Evolutionary conservation across 2,329 filamentous ascomycete genomes (phyloP), one percentile per base, ranked within the genome.

Genomic region (Drechslerella coelobrocha): DNA sequence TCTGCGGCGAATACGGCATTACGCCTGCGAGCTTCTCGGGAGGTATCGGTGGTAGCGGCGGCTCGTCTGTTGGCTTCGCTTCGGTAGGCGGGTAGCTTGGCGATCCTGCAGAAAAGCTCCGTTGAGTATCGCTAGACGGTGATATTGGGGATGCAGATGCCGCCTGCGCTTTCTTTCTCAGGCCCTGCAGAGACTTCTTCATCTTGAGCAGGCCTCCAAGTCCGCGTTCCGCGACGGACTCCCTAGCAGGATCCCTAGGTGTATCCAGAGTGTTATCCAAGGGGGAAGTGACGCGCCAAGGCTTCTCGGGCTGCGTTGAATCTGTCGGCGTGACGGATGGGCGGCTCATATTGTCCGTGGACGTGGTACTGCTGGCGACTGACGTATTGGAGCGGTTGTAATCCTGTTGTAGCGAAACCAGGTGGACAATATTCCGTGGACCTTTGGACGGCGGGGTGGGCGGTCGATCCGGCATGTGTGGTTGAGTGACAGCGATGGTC

Each of bases 181-280:
- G 37, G 9, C 68, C 68, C 39, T 63, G 59, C 17, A 72, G 37
- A 3, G 68, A 72, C 48, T 72, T 72, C 37, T 72, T 72, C 68
- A 72, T 72, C 56, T 72, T 72, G 24, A 72, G 68, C 19, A 72
- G 45, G 17, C 68, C 68, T 39, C 68, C 68, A 60, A 63, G 59
- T 2, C 68, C 60, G 14, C 65, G 57, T 41, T 69, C 65, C 21
- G 51, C 19, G 21, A 68, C 24, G 6, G 65, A 62, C 8, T 69
- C 65, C 54, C 65, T 56, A 48, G 23, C 26, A 23, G 57, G 17
- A 21, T 48, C 43, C 17, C 23, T 48, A 14, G 43, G 52, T 19
- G 37, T 52, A 53, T 69, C 65, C 17, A 57, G 52, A 45, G 19
- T 69, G 43, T 27, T 47, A 17, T 62, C 57, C 19, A 52, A 59